Evolutionary conservation across 768 basidiomycete genomes (phyloP).

Genomic region (Trametes cubensis): DNA sequence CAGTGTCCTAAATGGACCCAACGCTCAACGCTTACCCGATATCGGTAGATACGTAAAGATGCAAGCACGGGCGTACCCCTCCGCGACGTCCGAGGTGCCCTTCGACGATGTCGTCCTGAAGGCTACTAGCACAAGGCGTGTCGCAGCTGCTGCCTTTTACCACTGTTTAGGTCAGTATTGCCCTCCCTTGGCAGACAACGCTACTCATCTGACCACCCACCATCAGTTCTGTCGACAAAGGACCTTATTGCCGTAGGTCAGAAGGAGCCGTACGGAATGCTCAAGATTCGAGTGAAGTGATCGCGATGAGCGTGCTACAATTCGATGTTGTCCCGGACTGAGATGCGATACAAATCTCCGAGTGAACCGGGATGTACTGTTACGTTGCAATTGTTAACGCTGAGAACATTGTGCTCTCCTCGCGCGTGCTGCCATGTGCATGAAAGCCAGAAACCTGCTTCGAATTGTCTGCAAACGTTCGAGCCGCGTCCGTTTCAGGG

Average conservation of each 20-base stretch:
- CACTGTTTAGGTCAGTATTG: conserved; percentile 71
- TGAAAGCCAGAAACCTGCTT: too few relatives aligned
- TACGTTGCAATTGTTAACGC: too few relatives aligned
- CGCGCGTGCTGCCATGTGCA: neutral
- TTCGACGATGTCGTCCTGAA: conserved; percentile 72
- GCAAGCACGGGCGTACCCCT: conserved; percentile 65
- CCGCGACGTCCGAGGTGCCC: conserved; percentile 46
- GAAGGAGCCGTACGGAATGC: conserved; percentile 56
- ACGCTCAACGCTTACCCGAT: neutral
- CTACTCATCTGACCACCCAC: neutral
- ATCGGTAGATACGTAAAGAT: conserved; percentile 71
- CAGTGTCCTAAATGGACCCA: neutral
- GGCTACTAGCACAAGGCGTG: conserved; percentile 68
- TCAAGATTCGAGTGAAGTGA: conserved; percentile 47
- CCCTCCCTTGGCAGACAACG: neutral
- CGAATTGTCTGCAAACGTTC: too few relatives aligned
- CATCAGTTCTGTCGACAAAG: conserved; percentile 77
- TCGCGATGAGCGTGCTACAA: neutral
- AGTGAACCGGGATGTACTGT: too few relatives aligned
- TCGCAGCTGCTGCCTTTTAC: conserved; percentile 82
- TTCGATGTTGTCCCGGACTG: too few relatives aligned
- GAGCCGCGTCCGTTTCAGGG: neutral
- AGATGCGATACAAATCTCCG: too few relatives aligned
- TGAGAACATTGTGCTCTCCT: neutral
- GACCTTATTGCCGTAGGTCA: conserved; percentile 66